Percentiles rank a stretch among this genome's conserved stretches.
Conservation (phyloP, 192 early-diverging fungal genomes). For the Linnemannia zychae region DNA sequence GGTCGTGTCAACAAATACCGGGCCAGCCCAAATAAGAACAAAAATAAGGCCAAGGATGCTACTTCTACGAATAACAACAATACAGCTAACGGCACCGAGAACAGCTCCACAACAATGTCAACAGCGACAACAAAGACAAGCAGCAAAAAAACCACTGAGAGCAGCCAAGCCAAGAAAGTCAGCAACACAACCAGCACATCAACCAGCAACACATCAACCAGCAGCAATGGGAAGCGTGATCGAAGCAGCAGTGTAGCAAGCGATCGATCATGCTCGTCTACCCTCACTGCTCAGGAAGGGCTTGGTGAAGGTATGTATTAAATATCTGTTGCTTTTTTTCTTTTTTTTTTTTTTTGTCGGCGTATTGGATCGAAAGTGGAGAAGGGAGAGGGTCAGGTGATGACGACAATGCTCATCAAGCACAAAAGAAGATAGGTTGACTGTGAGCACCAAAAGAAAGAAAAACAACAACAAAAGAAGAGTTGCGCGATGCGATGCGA, state of each 20-base stretch:
- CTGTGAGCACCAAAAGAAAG: neutral
- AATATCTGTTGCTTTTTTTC: too few relatives aligned
- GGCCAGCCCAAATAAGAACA: slow-evolving; percentile 42
- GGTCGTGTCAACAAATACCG: slow-evolving; percentile 45
- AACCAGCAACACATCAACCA: neutral
- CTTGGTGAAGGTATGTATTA: slow-evolving; percentile 40
- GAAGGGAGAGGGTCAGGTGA: neutral
- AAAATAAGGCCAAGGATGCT: slow-evolving; percentile 25
- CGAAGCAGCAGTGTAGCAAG: slow-evolving; percentile 41
- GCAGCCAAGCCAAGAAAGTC: neutral
- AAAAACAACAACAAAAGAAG: neutral
- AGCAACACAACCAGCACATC: neutral
- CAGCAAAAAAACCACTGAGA: neutral
- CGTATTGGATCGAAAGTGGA: neutral
- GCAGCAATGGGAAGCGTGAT: slow-evolving; percentile 22
- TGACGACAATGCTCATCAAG: slow-evolving; percentile 7
- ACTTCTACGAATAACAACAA: too few relatives aligned
- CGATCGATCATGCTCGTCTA: slow-evolving; percentile 19
- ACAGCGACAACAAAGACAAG: neutral
- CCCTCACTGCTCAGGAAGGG: slow-evolving; percentile 2
- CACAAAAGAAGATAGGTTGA: neutral
- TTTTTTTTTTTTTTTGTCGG: neutral
- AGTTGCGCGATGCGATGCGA: slow-evolving; percentile 1
- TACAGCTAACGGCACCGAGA: neutral
- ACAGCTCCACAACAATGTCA: neutral